Percentiles rank a stretch among this genome's conserved stretches.
These are phyloP conservation scores for Elsinoe arachidis DNA, from an alignment of 2,329 filamentous ascomycete genomes.

Conservation along the genomic window DNA sequence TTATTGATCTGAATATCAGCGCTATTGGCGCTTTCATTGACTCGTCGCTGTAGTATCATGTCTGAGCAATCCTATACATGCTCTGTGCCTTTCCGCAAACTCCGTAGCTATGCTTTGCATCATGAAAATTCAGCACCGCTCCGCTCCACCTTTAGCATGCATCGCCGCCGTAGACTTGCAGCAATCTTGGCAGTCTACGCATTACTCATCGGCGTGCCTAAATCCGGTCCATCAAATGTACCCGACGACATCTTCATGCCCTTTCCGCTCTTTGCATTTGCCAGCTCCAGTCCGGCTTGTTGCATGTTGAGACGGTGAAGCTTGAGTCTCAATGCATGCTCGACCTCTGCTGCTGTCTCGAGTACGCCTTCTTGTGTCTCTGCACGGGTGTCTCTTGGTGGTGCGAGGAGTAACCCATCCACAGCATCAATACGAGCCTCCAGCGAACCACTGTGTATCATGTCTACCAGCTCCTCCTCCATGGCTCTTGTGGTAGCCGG, in stretches of 20 bases:
- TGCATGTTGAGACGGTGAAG: conserved; percentile 69
- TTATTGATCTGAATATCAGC: neutral
- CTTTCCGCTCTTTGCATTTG: conserved; percentile 12
- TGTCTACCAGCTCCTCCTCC: conserved; percentile 63
- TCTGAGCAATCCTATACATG: neutral
- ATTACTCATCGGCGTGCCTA: conserved; percentile 12
- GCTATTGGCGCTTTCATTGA: neutral
- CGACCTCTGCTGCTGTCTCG: conserved; percentile 59
- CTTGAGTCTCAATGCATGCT: conserved; percentile 65
- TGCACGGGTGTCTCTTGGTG: conserved; percentile 56
- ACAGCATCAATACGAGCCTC: conserved; percentile 79
- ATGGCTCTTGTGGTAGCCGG: conserved; percentile 41
- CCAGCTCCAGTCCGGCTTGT: conserved; percentile 60
- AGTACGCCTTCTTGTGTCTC: conserved; percentile 64
- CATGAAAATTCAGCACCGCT: neutral
- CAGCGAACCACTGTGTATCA: conserved; percentile 66
- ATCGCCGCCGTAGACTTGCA: neutral
- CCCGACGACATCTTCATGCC: conserved; percentile 7
- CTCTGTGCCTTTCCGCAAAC: neutral
- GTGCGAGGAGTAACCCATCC: conserved; percentile 66
- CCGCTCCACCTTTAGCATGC: neutral
- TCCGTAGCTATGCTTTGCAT: conserved; percentile 3
- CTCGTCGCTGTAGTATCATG: neutral
- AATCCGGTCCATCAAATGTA: conserved; percentile 1
- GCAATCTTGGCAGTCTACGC: neutral